Conservation (phyloP, 140 eudicot species). For the Anethum foeniculum region DNA sequence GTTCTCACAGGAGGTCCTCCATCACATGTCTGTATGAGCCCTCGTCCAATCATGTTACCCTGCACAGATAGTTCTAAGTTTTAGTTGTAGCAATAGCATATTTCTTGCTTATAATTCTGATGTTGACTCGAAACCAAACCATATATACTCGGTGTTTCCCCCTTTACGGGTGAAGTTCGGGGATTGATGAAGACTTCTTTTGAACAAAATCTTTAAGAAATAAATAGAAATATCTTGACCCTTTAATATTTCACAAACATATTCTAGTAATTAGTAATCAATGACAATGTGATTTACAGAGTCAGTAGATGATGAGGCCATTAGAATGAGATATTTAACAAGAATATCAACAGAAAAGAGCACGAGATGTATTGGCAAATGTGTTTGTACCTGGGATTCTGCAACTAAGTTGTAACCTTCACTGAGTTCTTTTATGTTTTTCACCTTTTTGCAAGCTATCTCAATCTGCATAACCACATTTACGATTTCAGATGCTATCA, state of each 20-base stretch:
- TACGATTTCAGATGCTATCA: slow-evolving; percentile 13
- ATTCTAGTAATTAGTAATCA: too few relatives aligned
- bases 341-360: neutral
- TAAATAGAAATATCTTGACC: too few relatives aligned
- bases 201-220: too few relatives aligned
- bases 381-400: slow-evolving; percentile 70
- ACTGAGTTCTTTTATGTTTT: slow-evolving; percentile 69
- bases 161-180: neutral
- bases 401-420: slow-evolving; percentile 86
- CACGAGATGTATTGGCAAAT: neutral
- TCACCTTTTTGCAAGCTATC: slow-evolving; percentile 88
- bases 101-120: too few relatives aligned
- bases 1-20: slow-evolving; percentile 83
- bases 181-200: too few relatives aligned
- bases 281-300: too few relatives aligned
- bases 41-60: slow-evolving; percentile 91
- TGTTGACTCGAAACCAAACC: neutral
- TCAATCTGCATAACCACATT: slow-evolving; percentile 38
- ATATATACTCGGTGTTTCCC: neutral
- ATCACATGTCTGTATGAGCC: slow-evolving; percentile 74
- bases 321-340: neutral
- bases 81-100: neutral
- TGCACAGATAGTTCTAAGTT: slow-evolving; percentile 18
- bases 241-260: too few relatives aligned
- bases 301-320: neutral